Conservation (phyloP, 1,139 yeast species). For the Candida sp. region DNA sequence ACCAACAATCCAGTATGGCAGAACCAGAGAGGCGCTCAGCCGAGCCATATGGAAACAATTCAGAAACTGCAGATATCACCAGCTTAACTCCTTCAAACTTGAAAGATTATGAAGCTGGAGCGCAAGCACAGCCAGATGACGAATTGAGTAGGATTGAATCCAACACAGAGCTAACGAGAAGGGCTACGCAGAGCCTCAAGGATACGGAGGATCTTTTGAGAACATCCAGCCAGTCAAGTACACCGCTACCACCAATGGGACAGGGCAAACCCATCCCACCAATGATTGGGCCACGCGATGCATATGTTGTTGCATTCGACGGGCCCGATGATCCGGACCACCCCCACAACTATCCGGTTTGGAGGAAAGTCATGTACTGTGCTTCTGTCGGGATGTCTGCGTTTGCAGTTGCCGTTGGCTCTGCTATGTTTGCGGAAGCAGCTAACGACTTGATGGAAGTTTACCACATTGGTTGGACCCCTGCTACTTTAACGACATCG, state of each 20-base stretch:
- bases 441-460: slow-evolving; percentile 23
- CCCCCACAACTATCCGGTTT: slow-evolving; percentile 51
- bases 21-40: no score
- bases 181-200: no score
- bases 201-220: no score
- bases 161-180: slow-evolving; percentile 28
- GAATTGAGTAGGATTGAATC: slow-evolving; percentile 29
- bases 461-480: slow-evolving; percentile 38
- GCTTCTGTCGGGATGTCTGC: slow-evolving; percentile 36
- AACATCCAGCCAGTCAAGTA: no score
- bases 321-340: slow-evolving; percentile 54
- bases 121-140: slow-evolving; percentile 8
- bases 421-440: slow-evolving; percentile 44
- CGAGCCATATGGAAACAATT: not conserved
- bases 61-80: not conserved
- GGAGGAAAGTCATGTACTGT: slow-evolving; percentile 29
- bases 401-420: slow-evolving; percentile 51
- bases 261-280: slow-evolving; percentile 42
- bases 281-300: slow-evolving; percentile 33
- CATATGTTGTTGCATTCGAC: slow-evolving; percentile 45
- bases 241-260: slow-evolving; percentile 42
- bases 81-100: not conserved
- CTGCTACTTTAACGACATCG: slow-evolving; percentile 43
- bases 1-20: no score
- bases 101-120: not conserved